These are phyloP conservation scores for Westerdykella sp. DNA, from an alignment of 2,329 filamentous ascomycete species.

Conservation along the genomic window DNA sequence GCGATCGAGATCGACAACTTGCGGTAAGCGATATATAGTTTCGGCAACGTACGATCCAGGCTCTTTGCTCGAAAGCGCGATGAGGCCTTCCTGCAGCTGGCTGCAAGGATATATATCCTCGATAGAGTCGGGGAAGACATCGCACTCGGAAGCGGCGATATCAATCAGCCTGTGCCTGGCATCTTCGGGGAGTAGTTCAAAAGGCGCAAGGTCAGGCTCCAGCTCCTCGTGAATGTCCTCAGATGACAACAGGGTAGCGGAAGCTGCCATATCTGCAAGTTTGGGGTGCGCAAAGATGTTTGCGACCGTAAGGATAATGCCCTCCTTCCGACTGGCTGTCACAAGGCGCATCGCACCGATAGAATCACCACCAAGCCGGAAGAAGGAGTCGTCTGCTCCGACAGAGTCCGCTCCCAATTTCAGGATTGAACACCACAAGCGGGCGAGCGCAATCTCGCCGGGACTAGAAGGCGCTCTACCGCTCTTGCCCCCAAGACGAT, in stretches of 20 bases:
- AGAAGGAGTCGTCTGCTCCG: conserved; percentile 43
- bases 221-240: conserved; percentile 12
- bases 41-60: conserved; percentile 30
- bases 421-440: conserved; percentile 38
- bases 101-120: conserved; percentile 30
- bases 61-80: conserved; percentile 26
- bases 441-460: conserved; percentile 17
- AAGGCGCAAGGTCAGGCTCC: conserved; percentile 14
- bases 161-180: conserved; percentile 15
- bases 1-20: conserved; percentile 18
- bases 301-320: conserved; percentile 38
- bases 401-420: conserved; percentile 35
- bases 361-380: conserved; percentile 44
- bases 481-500: conserved; percentile 26
- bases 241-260: conserved; percentile 15
- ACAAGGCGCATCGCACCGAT: conserved; percentile 44
- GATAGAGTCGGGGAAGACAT: conserved; percentile 17
- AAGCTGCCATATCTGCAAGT: conserved; percentile 39
- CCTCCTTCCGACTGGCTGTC: conserved; percentile 35
- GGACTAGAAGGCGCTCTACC: conserved; percentile 21
- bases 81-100: conserved; percentile 28
- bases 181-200: conserved; percentile 19
- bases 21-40: conserved; percentile 37
- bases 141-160: conserved; percentile 25
- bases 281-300: conserved; percentile 42